phyloP scores from a whole-genome alignment of 2,329 filamentous ascomycete species.

The Arthroderma sp. region DNA sequence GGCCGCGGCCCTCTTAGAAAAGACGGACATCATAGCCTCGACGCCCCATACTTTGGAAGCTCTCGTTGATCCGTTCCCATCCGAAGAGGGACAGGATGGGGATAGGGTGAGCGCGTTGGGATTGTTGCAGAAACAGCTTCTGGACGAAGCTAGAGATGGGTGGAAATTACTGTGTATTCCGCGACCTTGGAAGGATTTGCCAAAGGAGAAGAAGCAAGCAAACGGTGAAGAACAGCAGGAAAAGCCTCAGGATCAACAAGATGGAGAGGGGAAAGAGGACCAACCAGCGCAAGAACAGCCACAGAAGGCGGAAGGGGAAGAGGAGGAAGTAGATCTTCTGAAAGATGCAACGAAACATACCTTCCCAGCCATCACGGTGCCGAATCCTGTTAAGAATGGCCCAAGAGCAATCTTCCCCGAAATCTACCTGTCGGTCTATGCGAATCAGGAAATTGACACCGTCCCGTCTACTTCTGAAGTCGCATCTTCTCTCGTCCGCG shows the following conservation, averaged over 20 bases:
- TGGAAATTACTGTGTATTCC: constrained; percentile 61
- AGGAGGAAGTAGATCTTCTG: constrained; percentile 42
- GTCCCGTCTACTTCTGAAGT: constrained; percentile 67
- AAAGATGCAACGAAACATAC: constrained; percentile 54
- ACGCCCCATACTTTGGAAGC: constrained; percentile 75
- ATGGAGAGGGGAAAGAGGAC: no score
- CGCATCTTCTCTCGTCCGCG: constrained; percentile 69
- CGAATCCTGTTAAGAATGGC: constrained; percentile 61
- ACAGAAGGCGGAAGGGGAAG: constrained; percentile 8
- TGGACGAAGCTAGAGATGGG: constrained; percentile 56
- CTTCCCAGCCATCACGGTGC: constrained; percentile 64
- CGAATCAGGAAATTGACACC: constrained; percentile 73
- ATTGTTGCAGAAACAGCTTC: constrained; percentile 74
- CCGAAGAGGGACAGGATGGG: constrained; percentile 39
- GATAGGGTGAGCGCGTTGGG: constrained; percentile 60
- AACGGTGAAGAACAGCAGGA: constrained; percentile 32
- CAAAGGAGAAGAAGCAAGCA: constrained; percentile 33
- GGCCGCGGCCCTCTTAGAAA: constrained; percentile 69
- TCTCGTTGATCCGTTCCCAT: constrained; percentile 71
- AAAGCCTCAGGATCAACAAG: constrained; percentile 23
- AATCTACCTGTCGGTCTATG: constrained; percentile 85
- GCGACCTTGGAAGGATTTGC: constrained; percentile 36
- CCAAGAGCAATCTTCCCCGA: constrained; percentile 74
- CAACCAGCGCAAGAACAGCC: no score
- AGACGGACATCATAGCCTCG: constrained; percentile 86